Conservation (phyloP, 1,139 yeast species). For the Arxiozyma heterogenica region DNA sequence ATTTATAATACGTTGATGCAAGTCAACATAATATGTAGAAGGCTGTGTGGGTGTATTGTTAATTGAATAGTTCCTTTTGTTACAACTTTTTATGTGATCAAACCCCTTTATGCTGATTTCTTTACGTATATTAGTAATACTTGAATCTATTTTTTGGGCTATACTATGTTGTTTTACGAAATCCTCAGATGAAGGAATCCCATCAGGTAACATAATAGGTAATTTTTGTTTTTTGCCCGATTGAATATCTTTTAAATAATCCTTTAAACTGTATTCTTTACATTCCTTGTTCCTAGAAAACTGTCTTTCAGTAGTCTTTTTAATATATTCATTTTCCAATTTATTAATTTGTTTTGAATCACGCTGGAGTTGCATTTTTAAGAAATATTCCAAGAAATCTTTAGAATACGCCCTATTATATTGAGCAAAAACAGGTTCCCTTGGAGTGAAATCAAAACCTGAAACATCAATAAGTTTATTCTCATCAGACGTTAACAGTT, state of each 20-base stretch:
- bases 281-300: slow-evolving; percentile 9
- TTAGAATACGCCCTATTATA: slow-evolving; percentile 21
- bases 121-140: background rate
- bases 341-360: slow-evolving; percentile 18
- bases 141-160: background rate
- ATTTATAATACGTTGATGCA: background rate
- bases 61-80: background rate
- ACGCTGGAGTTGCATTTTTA: slow-evolving; percentile 26
- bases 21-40: background rate
- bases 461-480: slow-evolving; percentile 15
- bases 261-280: slow-evolving; percentile 16
- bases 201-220: slow-evolving; percentile 16
- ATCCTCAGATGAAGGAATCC: background rate
- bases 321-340: slow-evolving; percentile 19
- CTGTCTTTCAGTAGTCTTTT: slow-evolving; percentile 11
- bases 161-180: slow-evolving; percentile 7
- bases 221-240: slow-evolving; percentile 15
- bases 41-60: background rate
- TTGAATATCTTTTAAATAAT: slow-evolving; percentile 18
- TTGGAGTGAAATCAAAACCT: slow-evolving; percentile 11
- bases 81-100: background rate
- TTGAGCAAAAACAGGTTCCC: slow-evolving; percentile 26
- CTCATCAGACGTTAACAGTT: slow-evolving; percentile 11
- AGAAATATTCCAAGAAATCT: slow-evolving; percentile 22
- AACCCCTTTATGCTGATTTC: background rate